phyloP scores from a whole-genome alignment of 805 yeast species.

The Ogataea angusta region DNA sequence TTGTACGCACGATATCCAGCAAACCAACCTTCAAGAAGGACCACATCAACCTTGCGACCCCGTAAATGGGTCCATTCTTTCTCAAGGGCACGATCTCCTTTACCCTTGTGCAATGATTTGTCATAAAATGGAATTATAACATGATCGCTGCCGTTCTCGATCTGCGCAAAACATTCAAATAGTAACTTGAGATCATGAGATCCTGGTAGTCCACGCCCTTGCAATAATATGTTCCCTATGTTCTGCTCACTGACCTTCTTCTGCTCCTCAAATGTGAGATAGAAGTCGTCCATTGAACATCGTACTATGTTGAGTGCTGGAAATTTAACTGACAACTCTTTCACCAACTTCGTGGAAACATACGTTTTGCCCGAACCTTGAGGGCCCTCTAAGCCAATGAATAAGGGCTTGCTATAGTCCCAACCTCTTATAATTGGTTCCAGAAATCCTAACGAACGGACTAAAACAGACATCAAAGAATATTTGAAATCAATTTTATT shows the following conservation, averaged over 20 bases:
- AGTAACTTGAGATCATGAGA: conserved; percentile 72
- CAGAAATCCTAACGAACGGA: conserved; percentile 27
- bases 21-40: conserved; percentile 94
- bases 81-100: conserved; percentile 66
- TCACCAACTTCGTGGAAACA: conserved; percentile 41
- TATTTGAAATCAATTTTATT: background rate
- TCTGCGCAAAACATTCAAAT: conserved; percentile 33
- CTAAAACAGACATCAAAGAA: conserved; percentile 18
- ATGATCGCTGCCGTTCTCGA: conserved; percentile 26
- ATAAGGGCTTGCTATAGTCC: conserved; percentile 30
- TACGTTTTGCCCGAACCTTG: conserved; percentile 80
- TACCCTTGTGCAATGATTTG: conserved; percentile 66
- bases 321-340: conserved; percentile 32
- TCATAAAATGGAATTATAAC: conserved; percentile 67
- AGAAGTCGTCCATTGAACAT: conserved; percentile 84
- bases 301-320: conserved; percentile 40
- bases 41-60: conserved; percentile 49
- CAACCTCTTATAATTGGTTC: conserved; percentile 28
- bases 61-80: conserved; percentile 36
- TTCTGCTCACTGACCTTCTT: conserved; percentile 36
- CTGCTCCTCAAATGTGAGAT: conserved; percentile 67
- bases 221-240: conserved; percentile 43
- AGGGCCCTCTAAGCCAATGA: conserved; percentile 64
- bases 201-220: conserved; percentile 89
- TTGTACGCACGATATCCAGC: conserved; percentile 60